Evolutionary conservation across 225 moss, liverwort and hornwort genomes (phyloP).

Genomic region (Thuidium tamariscinum): DNA sequence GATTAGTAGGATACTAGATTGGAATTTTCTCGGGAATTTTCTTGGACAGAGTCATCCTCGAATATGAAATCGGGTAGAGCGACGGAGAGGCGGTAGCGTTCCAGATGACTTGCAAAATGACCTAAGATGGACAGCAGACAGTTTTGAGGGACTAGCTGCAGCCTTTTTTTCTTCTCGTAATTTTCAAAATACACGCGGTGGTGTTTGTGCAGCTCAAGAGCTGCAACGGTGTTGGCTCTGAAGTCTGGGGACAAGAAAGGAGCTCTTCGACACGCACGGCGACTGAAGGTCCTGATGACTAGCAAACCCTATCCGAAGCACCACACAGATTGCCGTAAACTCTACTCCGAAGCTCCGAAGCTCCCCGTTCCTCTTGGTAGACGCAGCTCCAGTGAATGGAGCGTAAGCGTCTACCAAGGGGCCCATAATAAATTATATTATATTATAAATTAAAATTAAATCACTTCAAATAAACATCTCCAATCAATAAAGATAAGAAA

Average conservation of each 20-base stretch:
- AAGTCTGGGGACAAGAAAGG: slow-evolving; percentile 59
- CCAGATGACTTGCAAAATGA: neutral
- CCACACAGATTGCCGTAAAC: no score
- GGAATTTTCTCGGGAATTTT: no score
- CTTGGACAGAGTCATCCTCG: neutral
- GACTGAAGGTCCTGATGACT: slow-evolving; percentile 53
- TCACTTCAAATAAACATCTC: no score
- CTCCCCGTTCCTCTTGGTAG: no score
- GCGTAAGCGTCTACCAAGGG: no score
- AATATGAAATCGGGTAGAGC: neutral
- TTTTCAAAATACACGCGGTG: neutral
- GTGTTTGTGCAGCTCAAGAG: slow-evolving; percentile 42
- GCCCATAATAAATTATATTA: no score
- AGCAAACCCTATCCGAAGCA: no score
- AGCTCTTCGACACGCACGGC: slow-evolving; percentile 73
- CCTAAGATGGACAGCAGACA: neutral
- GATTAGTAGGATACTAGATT: neutral
- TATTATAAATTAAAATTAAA: no score
- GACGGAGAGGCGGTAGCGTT: neutral
- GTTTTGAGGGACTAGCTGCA: neutral
- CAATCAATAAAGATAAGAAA: no score
- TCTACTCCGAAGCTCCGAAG: no score
- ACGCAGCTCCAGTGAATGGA: no score
- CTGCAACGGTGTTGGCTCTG: slow-evolving; percentile 32
- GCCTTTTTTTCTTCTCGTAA: neutral